These are phyloP conservation scores for Fusarium udum DNA, from an alignment of 2,329 filamentous ascomycete genomes.

Conservation along the genomic window DNA sequence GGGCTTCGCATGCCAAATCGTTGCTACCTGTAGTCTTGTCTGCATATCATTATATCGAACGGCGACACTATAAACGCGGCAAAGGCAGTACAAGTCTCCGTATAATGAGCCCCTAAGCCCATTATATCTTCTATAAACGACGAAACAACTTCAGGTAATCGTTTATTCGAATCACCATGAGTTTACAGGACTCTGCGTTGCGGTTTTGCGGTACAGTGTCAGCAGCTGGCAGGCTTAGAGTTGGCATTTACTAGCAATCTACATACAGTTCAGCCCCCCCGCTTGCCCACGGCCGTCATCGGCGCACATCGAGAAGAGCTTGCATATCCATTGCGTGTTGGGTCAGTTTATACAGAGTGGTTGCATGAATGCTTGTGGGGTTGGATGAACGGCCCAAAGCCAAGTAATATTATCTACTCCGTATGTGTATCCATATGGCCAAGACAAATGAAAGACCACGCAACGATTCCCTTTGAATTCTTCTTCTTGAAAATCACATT, in stretches of 20 bases:
- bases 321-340: not conserved
- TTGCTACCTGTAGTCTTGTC: not conserved
- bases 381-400: not conserved
- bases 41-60: not conserved
- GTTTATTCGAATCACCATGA: not conserved
- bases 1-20: not conserved
- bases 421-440: not conserved
- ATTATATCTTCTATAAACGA: not conserved
- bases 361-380: not conserved
- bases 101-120: not conserved
- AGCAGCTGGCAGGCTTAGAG: not conserved
- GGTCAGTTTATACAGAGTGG: not conserved
- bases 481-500: not conserved
- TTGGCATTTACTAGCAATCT: not conserved
- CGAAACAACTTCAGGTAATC: not conserved
- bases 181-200: not conserved
- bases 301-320: not conserved
- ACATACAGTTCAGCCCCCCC: not conserved
- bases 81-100: not conserved
- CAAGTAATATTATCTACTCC: constrained; percentile 7
- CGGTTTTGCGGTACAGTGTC: not conserved
- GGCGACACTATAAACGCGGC: not conserved
- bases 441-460: constrained; percentile 3
- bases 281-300: not conserved
- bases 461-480: not conserved